Evolutionary conservation across 495 filamentous ascomycete genomes (phyloP).

Genomic region (Trichoderma virens): DNA sequence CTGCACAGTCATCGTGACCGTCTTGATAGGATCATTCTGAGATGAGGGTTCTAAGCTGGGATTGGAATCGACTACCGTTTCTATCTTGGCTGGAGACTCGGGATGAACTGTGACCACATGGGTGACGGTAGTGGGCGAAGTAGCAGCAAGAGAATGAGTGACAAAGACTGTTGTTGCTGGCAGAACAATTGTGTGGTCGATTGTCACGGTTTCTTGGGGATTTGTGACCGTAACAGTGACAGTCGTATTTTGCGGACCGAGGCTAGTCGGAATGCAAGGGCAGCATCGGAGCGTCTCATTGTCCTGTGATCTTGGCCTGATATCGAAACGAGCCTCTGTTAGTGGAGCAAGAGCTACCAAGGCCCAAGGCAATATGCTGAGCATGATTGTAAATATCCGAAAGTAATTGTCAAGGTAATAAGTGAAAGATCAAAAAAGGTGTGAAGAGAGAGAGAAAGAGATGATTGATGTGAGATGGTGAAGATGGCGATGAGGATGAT

Average conservation of each 20-base stretch:
- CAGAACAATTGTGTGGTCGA: background rate
- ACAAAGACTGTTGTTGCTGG: constrained; percentile 1
- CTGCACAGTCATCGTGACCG: background rate
- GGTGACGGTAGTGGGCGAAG: background rate
- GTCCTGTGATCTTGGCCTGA: background rate
- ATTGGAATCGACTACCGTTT: background rate
- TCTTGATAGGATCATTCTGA: background rate
- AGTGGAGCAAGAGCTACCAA: background rate
- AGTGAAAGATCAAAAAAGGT: background rate
- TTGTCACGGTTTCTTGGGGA: background rate
- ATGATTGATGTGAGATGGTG: background rate
- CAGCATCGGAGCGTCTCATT: background rate
- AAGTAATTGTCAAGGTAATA: background rate
- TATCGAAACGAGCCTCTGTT: background rate
- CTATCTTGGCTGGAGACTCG: background rate
- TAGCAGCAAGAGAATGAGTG: background rate
- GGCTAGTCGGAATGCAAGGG: background rate
- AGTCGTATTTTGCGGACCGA: background rate
- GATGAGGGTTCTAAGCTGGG: background rate
- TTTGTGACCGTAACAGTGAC: constrained; percentile 7
- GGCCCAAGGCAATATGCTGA: background rate
- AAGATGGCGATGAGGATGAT: background rate
- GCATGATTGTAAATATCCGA: background rate
- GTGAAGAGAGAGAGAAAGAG: background rate
- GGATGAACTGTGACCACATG: background rate